These are phyloP conservation scores for Thymus quinquecostatus DNA, from an alignment of 257 asterid genomes.

Conservation along the genomic window DNA sequence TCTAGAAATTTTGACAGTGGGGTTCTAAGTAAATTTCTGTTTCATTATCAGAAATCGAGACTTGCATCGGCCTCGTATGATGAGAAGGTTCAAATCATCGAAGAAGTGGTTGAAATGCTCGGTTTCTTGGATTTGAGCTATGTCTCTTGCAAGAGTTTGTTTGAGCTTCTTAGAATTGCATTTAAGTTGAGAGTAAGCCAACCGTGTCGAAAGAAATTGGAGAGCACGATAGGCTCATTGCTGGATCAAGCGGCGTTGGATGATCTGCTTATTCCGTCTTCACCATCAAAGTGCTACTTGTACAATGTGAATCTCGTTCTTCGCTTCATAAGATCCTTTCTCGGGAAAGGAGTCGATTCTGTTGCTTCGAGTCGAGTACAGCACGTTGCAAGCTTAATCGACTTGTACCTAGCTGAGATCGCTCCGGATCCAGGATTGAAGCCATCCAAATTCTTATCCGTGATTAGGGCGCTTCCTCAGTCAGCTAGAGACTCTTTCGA, in stretches of 20 bases:
- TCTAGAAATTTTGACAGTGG: constrained; percentile 56
- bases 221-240: constrained; percentile 68
- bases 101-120: constrained; percentile 65
- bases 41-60: constrained; percentile 70
- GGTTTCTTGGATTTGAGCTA: constrained; percentile 49
- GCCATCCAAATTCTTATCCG: constrained; percentile 65
- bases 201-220: constrained; percentile 49
- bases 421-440: constrained; percentile 81
- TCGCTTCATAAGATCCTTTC: constrained; percentile 60
- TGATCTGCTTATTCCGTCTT: constrained; percentile 71
- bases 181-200: constrained; percentile 46
- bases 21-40: constrained; percentile 61
- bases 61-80: constrained; percentile 36
- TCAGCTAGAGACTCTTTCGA: constrained; percentile 71
- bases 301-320: constrained; percentile 77
- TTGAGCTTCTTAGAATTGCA: constrained; percentile 57
- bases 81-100: constrained; percentile 49
- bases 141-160: constrained; percentile 63
- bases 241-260: constrained; percentile 70
- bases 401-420: constrained; percentile 74
- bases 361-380: constrained; percentile 58
- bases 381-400: constrained; percentile 66
- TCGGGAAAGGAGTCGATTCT: constrained; percentile 56
- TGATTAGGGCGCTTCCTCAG: constrained; percentile 64
- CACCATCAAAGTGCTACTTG: constrained; percentile 47